Evolutionary conservation across 495 filamentous ascomycete genomes (phyloP).

Genomic region (Penicillium ochrochloron): DNA sequence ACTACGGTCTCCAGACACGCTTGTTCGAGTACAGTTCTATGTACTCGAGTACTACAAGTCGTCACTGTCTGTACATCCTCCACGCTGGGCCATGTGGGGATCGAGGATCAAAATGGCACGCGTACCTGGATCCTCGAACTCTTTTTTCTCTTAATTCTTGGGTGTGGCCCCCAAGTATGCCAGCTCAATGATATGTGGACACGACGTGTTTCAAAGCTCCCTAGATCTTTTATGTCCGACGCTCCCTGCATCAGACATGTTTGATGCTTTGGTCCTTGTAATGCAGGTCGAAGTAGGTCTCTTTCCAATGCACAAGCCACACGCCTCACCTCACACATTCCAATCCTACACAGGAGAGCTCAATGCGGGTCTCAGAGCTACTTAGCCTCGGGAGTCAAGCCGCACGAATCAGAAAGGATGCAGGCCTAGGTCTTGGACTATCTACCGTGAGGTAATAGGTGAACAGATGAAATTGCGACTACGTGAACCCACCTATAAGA

Average conservation of each 20-base stretch:
- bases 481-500: background rate
- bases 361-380: conserved; percentile 10
- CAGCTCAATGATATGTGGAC: background rate
- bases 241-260: conserved; percentile 20
- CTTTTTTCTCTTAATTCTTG: conserved; percentile 8
- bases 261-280: conserved; percentile 9
- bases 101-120: conserved; percentile 1
- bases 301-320: conserved; percentile 12
- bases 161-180: background rate
- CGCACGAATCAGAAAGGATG: background rate
- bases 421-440: background rate
- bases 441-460: background rate
- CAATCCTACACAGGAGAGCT: conserved; percentile 1
- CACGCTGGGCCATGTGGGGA: conserved; percentile 8
- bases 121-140: conserved; percentile 13
- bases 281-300: conserved; percentile 12
- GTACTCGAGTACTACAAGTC: background rate
- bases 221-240: conserved; percentile 5
- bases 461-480: background rate
- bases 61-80: background rate
- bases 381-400: background rate
- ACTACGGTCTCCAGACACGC: too few relatives aligned
- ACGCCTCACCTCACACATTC: conserved; percentile 14
- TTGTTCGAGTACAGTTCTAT: too few relatives aligned
- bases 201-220: background rate